Evolutionary conservation across 139 green algal genomes (phyloP).

Genomic region (Tetratostichococcus sp.): DNA sequence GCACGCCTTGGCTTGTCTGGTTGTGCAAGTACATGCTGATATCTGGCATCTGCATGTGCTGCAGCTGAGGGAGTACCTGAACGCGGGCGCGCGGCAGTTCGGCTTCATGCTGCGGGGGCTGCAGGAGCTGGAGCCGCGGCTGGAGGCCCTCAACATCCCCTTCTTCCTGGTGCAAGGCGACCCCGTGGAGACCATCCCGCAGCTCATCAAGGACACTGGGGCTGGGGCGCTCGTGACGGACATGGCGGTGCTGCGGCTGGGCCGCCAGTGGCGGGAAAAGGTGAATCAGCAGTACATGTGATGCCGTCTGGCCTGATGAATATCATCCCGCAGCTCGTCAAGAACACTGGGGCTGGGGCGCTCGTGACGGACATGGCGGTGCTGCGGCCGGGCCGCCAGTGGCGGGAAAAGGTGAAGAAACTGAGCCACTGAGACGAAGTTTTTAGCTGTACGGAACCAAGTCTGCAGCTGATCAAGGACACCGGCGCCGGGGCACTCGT

Average conservation of each 20-base stretch:
- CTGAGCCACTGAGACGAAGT: too few species aligned
- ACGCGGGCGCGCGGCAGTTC: conserved; percentile 76
- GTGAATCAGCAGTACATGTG: conserved; percentile 63
- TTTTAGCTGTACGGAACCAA: too few species aligned
- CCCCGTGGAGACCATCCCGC: conserved; percentile 65
- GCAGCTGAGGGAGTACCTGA: conserved; percentile 66
- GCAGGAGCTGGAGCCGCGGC: conserved; percentile 49
- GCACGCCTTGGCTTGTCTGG: too few species aligned
- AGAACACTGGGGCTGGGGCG: conserved; percentile 49
- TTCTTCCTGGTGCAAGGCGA: conserved; percentile 79
- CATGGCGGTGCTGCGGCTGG: conserved; percentile 76
- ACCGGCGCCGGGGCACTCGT: too few species aligned
- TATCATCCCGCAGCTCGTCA: conserved; percentile 68
- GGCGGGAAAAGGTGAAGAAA: background rate
- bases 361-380: conserved; percentile 58
- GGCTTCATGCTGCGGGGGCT: conserved; percentile 88
- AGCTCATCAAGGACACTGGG: conserved; percentile 48
- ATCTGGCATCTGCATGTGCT: too few species aligned
- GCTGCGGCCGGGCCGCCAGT: background rate
- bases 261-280: conserved; percentile 62
- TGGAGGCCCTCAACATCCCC: conserved; percentile 58
- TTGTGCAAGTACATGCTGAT: too few species aligned
- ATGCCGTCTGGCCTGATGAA: conserved; percentile 61
- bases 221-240: conserved; percentile 87
- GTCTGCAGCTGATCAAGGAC: too few species aligned